Conservation (phyloP, 2,329 filamentous ascomycete species). For the Sporothrix sp. region DNA sequence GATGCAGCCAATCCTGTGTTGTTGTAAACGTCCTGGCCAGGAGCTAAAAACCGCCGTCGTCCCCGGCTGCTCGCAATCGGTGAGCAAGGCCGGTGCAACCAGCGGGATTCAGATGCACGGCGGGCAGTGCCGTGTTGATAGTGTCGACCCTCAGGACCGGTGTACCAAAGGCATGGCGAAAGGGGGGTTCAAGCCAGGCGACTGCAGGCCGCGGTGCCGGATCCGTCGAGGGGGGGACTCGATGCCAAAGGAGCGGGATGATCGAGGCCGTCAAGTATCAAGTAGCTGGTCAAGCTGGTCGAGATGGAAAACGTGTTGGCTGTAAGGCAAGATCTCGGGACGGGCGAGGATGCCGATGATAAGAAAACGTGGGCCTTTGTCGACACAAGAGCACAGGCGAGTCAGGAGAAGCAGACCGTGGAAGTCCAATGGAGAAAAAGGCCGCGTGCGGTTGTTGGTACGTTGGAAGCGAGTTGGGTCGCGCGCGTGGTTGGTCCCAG, state of each 20-base stretch:
- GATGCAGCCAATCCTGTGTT: constrained; percentile 5
- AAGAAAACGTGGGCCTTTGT: not conserved
- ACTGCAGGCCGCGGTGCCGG: not conserved
- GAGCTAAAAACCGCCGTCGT: not conserved
- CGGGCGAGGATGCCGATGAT: not conserved
- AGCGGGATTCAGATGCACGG: not conserved
- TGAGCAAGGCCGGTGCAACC: not conserved
- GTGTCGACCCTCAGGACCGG: constrained; percentile 4
- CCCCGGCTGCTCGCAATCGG: too few species aligned
- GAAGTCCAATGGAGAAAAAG: not conserved
- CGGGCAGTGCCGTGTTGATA: too few species aligned
- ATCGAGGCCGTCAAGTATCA: too few species aligned
- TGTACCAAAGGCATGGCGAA: constrained; percentile 11
- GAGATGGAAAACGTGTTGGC: too few species aligned
- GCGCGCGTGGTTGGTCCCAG: constrained; percentile 3
- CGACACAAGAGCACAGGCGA: not conserved
- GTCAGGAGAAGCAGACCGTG: not conserved
- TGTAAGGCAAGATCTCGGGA: not conserved
- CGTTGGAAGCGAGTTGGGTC: not conserved
- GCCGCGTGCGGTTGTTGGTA: not conserved
- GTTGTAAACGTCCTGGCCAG: not conserved
- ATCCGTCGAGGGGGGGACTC: not conserved
- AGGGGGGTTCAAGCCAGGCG: not conserved
- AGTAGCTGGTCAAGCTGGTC: too few species aligned
- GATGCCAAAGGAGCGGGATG: too few species aligned